phyloP scores from a whole-genome alignment of 768 basidiomycete genomes.

The Tulasnella sp. region DNA sequence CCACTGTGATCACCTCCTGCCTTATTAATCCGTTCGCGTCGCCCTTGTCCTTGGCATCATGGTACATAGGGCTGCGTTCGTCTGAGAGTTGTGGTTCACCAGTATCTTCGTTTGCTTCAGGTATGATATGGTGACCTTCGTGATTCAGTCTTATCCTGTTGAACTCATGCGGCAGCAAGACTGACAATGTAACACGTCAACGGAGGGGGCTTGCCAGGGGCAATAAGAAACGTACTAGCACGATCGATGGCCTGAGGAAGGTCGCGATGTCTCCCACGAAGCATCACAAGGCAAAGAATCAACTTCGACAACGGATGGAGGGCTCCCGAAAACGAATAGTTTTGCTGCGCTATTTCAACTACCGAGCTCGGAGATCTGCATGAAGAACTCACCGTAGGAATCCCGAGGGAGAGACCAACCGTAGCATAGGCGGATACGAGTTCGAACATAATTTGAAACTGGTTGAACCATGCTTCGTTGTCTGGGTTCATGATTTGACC shows the following conservation, averaged over 20 bases:
- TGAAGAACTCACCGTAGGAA: conserved; percentile 45
- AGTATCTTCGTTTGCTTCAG: no score
- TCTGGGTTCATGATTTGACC: not conserved
- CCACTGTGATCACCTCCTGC: no score
- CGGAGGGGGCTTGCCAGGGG: not conserved
- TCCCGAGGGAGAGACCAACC: conserved; percentile 80
- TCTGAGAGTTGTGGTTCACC: no score
- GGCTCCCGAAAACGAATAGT: conserved; percentile 69
- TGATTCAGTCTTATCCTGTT: not conserved
- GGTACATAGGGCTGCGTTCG: no score
- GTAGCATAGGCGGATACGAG: conserved; percentile 78
- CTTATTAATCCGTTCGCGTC: no score
- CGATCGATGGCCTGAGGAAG: conserved; percentile 80
- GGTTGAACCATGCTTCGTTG: conserved; percentile 2
- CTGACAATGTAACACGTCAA: not conserved
- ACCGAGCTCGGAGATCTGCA: not conserved
- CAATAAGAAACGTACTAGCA: conserved; percentile 30
- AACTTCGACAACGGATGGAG: conserved; percentile 76
- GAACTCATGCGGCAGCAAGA: conserved; percentile 2
- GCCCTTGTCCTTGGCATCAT: no score
- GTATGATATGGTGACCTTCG: not conserved
- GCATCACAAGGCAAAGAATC: conserved; percentile 77
- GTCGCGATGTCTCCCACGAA: conserved; percentile 85
- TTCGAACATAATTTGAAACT: conserved; percentile 44
- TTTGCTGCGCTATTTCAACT: conserved; percentile 38